phyloP scores from a whole-genome alignment of 495 filamentous ascomycete species.

The Geopyxis carbonaria region DNA sequence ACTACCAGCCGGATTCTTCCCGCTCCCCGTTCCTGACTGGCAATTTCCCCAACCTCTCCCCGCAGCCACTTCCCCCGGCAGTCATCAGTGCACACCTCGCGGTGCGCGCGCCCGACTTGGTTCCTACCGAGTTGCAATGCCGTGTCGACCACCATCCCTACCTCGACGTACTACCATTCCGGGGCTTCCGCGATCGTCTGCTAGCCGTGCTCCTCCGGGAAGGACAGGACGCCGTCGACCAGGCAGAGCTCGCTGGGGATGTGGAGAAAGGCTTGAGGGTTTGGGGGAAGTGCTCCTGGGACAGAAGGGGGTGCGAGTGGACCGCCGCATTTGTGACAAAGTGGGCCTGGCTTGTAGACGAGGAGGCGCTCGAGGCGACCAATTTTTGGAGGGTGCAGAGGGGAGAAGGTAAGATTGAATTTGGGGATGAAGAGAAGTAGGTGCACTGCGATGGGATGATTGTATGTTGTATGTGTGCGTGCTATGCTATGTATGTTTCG shows the following conservation, averaged over 20 bases:
- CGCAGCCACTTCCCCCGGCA: not conserved
- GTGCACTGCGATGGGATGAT: too few species aligned
- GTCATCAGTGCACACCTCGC: not conserved
- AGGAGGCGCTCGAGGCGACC: slow-evolving; percentile 10
- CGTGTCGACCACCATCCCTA: slow-evolving; percentile 33
- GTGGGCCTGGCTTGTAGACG: slow-evolving; percentile 23
- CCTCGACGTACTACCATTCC: slow-evolving; percentile 38
- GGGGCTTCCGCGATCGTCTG: slow-evolving; percentile 35
- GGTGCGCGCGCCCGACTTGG: slow-evolving; percentile 28
- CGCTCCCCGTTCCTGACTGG: slow-evolving; percentile 9
- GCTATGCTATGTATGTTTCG: too few species aligned
- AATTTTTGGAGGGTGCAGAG: slow-evolving; percentile 25
- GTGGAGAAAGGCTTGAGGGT: slow-evolving; percentile 20
- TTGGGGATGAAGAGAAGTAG: not conserved
- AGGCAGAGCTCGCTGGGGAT: slow-evolving; percentile 33
- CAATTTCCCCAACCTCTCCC: not conserved
- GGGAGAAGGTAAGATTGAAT: slow-evolving; percentile 10
- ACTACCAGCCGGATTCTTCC: slow-evolving; percentile 9
- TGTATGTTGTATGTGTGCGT: too few species aligned
- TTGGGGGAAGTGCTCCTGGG: slow-evolving; percentile 19
- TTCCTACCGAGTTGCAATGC: slow-evolving; percentile 33
- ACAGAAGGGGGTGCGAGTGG: slow-evolving; percentile 20
- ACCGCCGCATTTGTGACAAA: slow-evolving; percentile 19
- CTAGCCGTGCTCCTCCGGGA: slow-evolving; percentile 26
- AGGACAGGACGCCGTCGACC: slow-evolving; percentile 24